A percentile compares a stretch with the other conserved stretches of the same genome.
phyloP scores from a whole-genome alignment of 108 stramenopile genomes.

The Cylindrotheca closterium region DNA sequence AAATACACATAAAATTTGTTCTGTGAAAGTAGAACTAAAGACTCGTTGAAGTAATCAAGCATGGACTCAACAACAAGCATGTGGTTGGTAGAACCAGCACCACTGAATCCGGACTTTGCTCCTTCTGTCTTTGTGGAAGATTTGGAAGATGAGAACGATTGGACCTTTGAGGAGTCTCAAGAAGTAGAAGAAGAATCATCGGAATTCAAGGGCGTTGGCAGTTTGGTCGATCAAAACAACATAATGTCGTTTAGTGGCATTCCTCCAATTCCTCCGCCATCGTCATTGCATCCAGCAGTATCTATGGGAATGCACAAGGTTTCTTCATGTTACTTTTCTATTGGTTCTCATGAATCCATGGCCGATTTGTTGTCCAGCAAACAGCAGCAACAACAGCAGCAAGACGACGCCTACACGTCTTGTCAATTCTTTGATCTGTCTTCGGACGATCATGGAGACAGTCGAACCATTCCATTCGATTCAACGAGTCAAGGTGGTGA shows the following conservation, averaged over 20 bases:
- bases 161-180: conserved; percentile 16
- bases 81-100: too few species aligned
- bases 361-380: conserved; percentile 35
- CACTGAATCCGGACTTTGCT: too few species aligned
- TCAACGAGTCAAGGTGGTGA: conserved; percentile 5
- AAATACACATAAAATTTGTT: too few species aligned
- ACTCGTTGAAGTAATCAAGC: too few species aligned
- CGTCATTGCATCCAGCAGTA: conserved; percentile 51
- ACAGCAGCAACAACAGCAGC: conserved; percentile 13
- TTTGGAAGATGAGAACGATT: conserved; percentile 10
- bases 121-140: too few species aligned
- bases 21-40: too few species aligned
- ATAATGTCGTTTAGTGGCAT: neutral
- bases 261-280: conserved; percentile 25
- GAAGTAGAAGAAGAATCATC: neutral
- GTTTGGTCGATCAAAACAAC: neutral
- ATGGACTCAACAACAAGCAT: too few species aligned
- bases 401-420: too few species aligned
- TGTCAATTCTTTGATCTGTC: neutral
- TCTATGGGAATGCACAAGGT: conserved; percentile 55
- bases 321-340: conserved; percentile 64
- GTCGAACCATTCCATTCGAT: neutral
- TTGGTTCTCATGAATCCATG: conserved; percentile 23
- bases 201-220: neutral
- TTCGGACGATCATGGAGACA: neutral